Evolutionary conservation across 2,329 filamentous ascomycete species (phyloP).

Genomic region (Calonectria honghensis): DNA sequence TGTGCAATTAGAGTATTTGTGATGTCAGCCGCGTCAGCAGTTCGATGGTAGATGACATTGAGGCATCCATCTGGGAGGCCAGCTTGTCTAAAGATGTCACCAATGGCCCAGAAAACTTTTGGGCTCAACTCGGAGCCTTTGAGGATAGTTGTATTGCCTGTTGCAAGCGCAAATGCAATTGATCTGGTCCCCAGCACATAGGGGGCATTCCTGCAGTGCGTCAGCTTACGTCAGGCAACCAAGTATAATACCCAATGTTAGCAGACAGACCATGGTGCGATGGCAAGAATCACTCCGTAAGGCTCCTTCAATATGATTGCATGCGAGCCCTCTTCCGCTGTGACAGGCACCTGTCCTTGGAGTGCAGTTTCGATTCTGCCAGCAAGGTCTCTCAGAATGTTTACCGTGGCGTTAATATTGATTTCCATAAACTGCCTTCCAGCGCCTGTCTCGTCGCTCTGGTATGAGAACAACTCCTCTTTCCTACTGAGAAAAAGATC

Average conservation of each 20-base stretch:
- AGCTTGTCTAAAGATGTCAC: constrained; percentile 79
- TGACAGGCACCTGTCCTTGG: constrained; percentile 59
- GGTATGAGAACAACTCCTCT: constrained; percentile 76
- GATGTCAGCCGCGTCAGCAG: constrained; percentile 78
- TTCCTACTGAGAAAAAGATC: constrained; percentile 75
- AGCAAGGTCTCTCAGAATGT: constrained; percentile 63
- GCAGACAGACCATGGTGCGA: constrained; percentile 82
- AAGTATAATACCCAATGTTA: not conserved
- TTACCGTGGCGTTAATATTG: constrained; percentile 58
- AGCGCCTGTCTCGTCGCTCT: constrained; percentile 69
- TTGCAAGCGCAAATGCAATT: constrained; percentile 15
- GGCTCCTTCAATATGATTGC: constrained; percentile 71
- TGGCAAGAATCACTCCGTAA: constrained; percentile 84
- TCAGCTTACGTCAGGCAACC: not conserved
- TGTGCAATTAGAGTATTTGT: constrained; percentile 81
- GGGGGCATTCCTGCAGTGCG: constrained; percentile 24
- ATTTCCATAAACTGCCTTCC: constrained; percentile 61
- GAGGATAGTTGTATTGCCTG: constrained; percentile 82
- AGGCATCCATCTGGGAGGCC: constrained; percentile 84
- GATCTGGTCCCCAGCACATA: constrained; percentile 13
- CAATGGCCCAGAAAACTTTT: constrained; percentile 76
- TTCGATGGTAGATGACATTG: constrained; percentile 81
- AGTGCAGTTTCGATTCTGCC: constrained; percentile 61
- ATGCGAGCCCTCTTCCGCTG: constrained; percentile 53
- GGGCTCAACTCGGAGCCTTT: constrained; percentile 83